phyloP scores from a whole-genome alignment of 768 basidiomycete species.

The Termitomyces sp. region DNA sequence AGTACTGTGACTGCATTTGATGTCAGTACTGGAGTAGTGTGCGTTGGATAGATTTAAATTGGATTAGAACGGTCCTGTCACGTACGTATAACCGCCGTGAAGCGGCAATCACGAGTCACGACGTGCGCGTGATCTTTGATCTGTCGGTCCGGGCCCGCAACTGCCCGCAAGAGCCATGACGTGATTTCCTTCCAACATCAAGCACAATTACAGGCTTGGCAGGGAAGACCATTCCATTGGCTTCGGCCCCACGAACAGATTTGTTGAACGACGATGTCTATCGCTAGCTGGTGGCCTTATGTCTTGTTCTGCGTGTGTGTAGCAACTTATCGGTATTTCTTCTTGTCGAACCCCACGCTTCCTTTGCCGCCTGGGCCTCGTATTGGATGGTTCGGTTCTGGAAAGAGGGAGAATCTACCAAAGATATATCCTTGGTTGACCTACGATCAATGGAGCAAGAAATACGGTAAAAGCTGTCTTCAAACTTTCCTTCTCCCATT shows the following conservation, averaged over 20 bases:
- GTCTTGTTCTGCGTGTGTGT: not conserved
- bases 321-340: not conserved
- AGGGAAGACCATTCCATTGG: not conserved
- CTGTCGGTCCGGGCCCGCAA: not conserved
- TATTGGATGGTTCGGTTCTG: not conserved
- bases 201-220: too few relatives aligned
- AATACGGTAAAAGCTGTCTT: not conserved
- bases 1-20: not conserved
- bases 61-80: too few relatives aligned
- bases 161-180: too few relatives aligned
- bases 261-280: not conserved
- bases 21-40: not conserved
- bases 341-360: not conserved
- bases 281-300: constrained; percentile 1
- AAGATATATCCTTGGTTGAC: constrained; percentile 8
- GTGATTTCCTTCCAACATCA: too few relatives aligned
- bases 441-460: constrained; percentile 4
- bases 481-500: too few relatives aligned
- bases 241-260: not conserved
- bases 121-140: too few relatives aligned
- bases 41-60: too few relatives aligned
- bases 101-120: not conserved
- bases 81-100: too few relatives aligned
- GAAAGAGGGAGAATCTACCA: constrained; percentile 4
- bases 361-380: constrained; percentile 9